Conservation (phyloP, 495 filamentous ascomycete genomes). For the Chaetomium cochliodes region DNA sequence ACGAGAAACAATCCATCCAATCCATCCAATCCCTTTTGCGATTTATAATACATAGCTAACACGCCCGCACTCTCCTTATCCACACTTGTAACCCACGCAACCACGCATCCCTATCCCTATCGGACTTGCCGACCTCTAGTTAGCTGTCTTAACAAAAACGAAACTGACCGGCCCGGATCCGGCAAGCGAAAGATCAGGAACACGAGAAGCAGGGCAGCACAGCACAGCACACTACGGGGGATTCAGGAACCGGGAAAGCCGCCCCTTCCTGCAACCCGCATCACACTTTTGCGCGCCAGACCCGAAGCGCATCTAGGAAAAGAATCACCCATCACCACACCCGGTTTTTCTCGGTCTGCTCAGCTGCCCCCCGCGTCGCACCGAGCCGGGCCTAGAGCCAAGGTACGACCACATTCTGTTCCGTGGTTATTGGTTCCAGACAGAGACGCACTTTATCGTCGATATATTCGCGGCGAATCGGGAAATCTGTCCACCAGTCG, state of each 20-base stretch:
- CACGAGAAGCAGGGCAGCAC: background rate
- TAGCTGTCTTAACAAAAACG: no score
- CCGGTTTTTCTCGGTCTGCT: conserved; percentile 9
- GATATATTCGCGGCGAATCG: conserved; percentile 34
- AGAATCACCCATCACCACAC: no score
- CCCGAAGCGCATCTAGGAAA: background rate
- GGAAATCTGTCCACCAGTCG: conserved; percentile 27
- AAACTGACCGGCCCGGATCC: background rate
- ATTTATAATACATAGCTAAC: background rate
- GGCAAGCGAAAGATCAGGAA: background rate
- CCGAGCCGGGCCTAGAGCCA: conserved; percentile 11
- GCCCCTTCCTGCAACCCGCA: conserved; percentile 2
- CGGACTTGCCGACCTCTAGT: no score
- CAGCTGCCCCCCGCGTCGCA: conserved; percentile 20
- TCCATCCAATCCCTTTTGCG: background rate
- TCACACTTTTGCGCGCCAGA: background rate
- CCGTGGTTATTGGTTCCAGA: conserved; percentile 23
- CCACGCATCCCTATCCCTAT: no score
- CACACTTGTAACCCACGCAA: no score
- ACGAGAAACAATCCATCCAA: background rate
- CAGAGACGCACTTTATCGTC: conserved; percentile 24
- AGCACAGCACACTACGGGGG: no score
- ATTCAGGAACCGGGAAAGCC: conserved; percentile 14
- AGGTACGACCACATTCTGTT: conserved; percentile 28
- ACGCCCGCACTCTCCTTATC: no score